Percentiles rank a stretch among this genome's conserved stretches.
Evolutionary conservation across 1,284 basidiomycete genomes (phyloP).

Genomic region (Sanghuangporus weigelae): DNA sequence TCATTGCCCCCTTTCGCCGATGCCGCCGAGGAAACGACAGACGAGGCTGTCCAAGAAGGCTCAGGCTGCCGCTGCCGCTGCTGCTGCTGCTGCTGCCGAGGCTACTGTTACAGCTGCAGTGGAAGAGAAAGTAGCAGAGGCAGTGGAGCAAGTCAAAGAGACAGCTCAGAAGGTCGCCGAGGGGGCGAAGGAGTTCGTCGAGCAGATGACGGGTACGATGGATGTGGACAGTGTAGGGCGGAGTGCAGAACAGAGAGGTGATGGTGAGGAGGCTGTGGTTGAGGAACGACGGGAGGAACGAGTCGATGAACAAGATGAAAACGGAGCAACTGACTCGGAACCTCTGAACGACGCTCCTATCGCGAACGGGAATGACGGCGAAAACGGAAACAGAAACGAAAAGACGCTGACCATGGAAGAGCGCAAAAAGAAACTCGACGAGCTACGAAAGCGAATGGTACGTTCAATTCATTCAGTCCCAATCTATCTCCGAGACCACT

Average conservation of each 20-base stretch:
- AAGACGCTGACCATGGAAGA: constrained; percentile 31
- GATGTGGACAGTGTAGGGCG: background rate
- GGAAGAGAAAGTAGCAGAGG: background rate
- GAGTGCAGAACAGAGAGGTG: background rate
- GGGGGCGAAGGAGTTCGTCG: constrained; percentile 11
- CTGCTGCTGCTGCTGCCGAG: no score
- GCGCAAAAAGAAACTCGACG: constrained; percentile 40
- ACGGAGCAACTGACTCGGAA: background rate
- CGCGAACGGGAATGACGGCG: background rate
- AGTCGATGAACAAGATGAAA: background rate
- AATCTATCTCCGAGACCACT: background rate
- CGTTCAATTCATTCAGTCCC: constrained; percentile 18
- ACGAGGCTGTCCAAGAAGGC: no score
- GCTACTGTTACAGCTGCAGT: background rate
- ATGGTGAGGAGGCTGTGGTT: no score
- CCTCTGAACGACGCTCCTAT: no score
- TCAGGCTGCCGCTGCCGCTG: no score
- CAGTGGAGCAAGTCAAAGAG: background rate
- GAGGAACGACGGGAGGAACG: no score
- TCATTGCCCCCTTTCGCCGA: no score
- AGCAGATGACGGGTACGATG: constrained; percentile 6
- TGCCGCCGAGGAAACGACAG: no score
- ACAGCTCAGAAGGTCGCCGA: background rate
- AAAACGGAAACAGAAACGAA: background rate
- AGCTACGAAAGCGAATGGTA: constrained; percentile 44